Evolutionary conservation across 176 grass and related monocot species (phyloP), one percentile per base, ranked within the genome.

Genomic region (Tillandsia leiboldiana): DNA sequence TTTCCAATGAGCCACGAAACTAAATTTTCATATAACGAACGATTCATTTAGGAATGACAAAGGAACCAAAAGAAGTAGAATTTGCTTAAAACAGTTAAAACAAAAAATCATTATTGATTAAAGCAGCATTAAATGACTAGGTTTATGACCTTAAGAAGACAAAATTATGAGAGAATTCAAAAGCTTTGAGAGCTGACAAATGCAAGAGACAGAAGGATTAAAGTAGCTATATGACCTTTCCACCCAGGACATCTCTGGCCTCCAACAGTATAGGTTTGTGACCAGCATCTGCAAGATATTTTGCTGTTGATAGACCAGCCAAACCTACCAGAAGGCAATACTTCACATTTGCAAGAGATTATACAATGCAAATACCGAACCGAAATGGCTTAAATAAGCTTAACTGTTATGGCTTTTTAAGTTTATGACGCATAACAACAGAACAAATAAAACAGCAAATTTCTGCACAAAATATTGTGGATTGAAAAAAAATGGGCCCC

Each of bases 241-340:
- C 94, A 22, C 94, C 89, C 80, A 99, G 77, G 66, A 90, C 87
- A 90, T 99, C 89, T 77, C 94, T 93, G 74, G 83, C 89, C 81
- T 97, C 94, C 62, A 97, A 81, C 70, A 92, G 67, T 85, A 97
- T 85, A 77, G 89, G 94, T 78, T 87, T 90, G 77, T 92, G 89
- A 10, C 94, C 94, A 63, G 94, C 86, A 85, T 97, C 94, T 77
- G 89, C 86, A 56, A 97, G 77, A 83, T 97, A 97, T 62, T 97
- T 97, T 67, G 94, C 86, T 24, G 89, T 86, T 68, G 94, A 89
- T 76, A 96, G 64, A 77, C 94, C 89, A 83, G 89, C 89, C 76
- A 97, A 72, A 74, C 94, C 94, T 97, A 86, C 49, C 79, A 73
- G 71, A 63, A 78, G 52, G 64, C 78, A 9, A 81, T 3, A n/a